A percentile compares a stretch with the other conserved stretches of the same genome.
phyloP scores from a whole-genome alignment of 208 protist genomes.

The Leishmania major region DNA sequence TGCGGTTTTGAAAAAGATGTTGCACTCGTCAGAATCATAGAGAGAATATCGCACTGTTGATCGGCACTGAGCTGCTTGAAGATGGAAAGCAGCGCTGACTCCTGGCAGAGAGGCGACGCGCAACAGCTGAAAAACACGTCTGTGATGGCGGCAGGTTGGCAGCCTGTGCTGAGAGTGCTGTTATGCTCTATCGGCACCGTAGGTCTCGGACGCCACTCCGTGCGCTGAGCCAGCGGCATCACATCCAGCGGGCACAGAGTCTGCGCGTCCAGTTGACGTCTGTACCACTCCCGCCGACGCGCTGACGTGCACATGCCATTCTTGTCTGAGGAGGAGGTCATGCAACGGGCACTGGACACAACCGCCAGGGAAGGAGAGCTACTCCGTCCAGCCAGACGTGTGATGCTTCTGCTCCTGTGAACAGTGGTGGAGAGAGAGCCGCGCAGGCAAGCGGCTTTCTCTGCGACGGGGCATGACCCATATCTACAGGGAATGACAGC shows the following conservation, averaged over 20 bases:
- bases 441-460: background rate
- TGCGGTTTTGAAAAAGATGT: background rate
- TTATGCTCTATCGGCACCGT: background rate
- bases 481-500: background rate
- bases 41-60: constrained; percentile 23
- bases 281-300: constrained; percentile 27
- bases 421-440: background rate
- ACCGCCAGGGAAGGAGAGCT: background rate
- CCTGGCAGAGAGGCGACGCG: constrained; percentile 14
- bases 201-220: background rate
- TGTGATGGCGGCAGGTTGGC: constrained; percentile 9
- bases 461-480: background rate
- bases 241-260: constrained; percentile 27
- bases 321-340: background rate
- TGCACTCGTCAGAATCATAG: background rate
- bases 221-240: constrained; percentile 23
- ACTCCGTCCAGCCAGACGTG: background rate
- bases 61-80: constrained; percentile 23
- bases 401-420: background rate
- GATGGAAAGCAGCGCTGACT: constrained; percentile 6
- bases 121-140: constrained; percentile 34
- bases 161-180: background rate
- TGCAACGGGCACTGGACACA: background rate
- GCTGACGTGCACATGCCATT: background rate
- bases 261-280: constrained; percentile 20